These are phyloP conservation scores for Arachis hypogaea DNA, from an alignment of 306 rosid species.

Conservation along the genomic window DNA sequence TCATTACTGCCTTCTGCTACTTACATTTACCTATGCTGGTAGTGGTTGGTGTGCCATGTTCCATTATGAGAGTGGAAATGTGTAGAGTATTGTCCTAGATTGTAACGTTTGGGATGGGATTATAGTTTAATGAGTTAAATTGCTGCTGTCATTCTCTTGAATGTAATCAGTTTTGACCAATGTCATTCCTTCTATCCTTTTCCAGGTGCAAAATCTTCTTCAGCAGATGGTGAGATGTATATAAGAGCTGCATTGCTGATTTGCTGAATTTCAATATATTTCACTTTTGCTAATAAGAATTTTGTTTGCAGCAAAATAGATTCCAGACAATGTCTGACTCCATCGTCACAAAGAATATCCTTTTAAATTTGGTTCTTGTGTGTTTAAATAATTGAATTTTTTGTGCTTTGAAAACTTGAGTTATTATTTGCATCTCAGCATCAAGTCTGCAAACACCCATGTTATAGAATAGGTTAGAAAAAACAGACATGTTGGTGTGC, in stretches of 20 bases:
- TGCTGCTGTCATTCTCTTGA: conserved; percentile 24
- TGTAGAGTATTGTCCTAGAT: conserved; percentile 21
- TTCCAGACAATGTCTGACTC: conserved; percentile 95
- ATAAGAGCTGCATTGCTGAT: conserved; percentile 33
- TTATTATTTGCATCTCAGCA: conserved; percentile 1
- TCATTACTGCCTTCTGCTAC: no score
- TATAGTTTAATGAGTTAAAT: conserved; percentile 21
- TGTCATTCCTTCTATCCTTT: conserved; percentile 1
- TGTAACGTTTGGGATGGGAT: not conserved
- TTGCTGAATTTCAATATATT: conserved; percentile 30
- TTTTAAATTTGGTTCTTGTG: conserved; percentile 41
- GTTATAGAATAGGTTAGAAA: not conserved
- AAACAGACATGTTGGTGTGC: conserved; percentile 16
- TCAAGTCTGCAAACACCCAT: conserved; percentile 10
- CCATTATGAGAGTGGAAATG: not conserved
- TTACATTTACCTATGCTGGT: no score
- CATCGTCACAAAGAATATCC: conserved; percentile 95
- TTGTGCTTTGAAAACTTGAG: conserved; percentile 2
- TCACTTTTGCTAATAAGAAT: conserved; percentile 36
- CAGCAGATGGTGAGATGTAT: conserved; percentile 91
- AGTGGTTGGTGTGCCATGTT: not conserved
- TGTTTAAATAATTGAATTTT: conserved; percentile 7
- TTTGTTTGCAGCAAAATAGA: conserved; percentile 79
- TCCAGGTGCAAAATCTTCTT: conserved; percentile 97
- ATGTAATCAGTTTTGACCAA: conserved; percentile 33